A percentile compares a stretch with the other conserved stretches of the same genome.
These are phyloP conservation scores for Chalara sp. DNA, from an alignment of 2,329 filamentous ascomycete species.

Conservation along the genomic window DNA sequence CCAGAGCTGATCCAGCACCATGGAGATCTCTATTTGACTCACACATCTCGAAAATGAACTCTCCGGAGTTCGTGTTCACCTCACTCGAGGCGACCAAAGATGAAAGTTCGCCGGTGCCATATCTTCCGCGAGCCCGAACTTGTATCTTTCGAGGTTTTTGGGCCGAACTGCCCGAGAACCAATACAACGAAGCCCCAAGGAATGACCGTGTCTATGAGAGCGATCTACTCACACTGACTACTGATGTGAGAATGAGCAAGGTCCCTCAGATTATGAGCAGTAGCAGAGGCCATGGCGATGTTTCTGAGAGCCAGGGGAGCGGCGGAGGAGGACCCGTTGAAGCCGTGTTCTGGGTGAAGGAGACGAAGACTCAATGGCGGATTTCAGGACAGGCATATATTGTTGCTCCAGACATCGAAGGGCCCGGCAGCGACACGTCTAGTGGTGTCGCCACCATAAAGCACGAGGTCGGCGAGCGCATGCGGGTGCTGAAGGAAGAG, in stretches of 20 bases:
- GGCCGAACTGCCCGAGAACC: constrained; percentile 63
- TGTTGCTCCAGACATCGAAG: constrained; percentile 62
- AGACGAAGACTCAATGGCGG: constrained; percentile 74
- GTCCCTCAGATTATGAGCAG: constrained; percentile 59
- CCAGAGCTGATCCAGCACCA: constrained; percentile 21
- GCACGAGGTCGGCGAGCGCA: constrained; percentile 52
- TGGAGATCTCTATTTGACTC: constrained; percentile 28
- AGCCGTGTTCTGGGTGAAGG: constrained; percentile 73
- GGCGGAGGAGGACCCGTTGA: constrained; percentile 70
- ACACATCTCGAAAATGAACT: constrained; percentile 29
- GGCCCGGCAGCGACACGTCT: constrained; percentile 34
- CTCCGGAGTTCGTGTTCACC: constrained; percentile 33
- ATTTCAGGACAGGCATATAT: constrained; percentile 71
- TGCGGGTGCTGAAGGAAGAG: constrained; percentile 44
- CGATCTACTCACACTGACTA: constrained; percentile 78
- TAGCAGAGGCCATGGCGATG: constrained; percentile 37
- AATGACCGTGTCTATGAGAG: constrained; percentile 69
- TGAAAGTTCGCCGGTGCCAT: constrained; percentile 29
- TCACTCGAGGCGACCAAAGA: constrained; percentile 36
- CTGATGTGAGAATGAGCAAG: constrained; percentile 84
- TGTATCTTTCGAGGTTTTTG: constrained; percentile 86
- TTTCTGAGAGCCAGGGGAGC: constrained; percentile 38
- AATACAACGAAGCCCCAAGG: constrained; percentile 62
- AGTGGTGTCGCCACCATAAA: constrained; percentile 51
- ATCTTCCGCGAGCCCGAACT: constrained; percentile 56